Evolutionary conservation across 139 green algal genomes (phyloP), one percentile per base, ranked within the genome.

Genomic region (Diplosphaera chodatii): DNA sequence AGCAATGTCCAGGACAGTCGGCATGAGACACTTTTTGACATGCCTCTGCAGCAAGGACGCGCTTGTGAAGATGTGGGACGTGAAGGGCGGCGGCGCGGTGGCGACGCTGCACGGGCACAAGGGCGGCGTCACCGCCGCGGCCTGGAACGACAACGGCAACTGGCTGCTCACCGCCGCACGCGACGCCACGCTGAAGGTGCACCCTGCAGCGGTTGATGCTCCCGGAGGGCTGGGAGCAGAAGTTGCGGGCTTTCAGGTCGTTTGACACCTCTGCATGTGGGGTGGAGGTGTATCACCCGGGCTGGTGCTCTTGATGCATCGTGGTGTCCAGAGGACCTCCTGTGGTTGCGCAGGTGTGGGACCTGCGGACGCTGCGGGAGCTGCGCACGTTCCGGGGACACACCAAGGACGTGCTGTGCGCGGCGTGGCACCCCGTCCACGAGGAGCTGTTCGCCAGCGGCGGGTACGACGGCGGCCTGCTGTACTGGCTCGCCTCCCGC

Each of bases 61-160:
- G 0, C 80, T 95, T 64, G 78, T 97, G 30, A 98, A 98, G 83
- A 80, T 98, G 69, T 98, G 94, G 94, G 92, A 96, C 77, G 75
- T 89, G 1, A 72, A 83, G 8, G 91, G 90, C 28, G 63, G 63
- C 66, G 56, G 23, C 59, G 62, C 72, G 64, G 37, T 93, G 13
- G 72, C 82, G 16, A 95, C 86, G 0, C 77, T 98, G 77, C 87
- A 96, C 59, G 90, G 87, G 1, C 93, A 98, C 83, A 97, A 96
- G 74, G 86, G 78, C 55, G 86, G 83, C 20, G 72, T 96, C 20
- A 90, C 65, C 37, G 23, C 4, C 41, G 81, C 88, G 21, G 74
- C 85, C 40, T 97, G 92, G 92, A 97, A 96, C 70, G 32, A 40
- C 4, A 97, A 96, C 74, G 93, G 89, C 33, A 90, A 94, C 82